Conservation (phyloP, 805 yeast genomes). For the Spathaspora hagerdaliae region DNA sequence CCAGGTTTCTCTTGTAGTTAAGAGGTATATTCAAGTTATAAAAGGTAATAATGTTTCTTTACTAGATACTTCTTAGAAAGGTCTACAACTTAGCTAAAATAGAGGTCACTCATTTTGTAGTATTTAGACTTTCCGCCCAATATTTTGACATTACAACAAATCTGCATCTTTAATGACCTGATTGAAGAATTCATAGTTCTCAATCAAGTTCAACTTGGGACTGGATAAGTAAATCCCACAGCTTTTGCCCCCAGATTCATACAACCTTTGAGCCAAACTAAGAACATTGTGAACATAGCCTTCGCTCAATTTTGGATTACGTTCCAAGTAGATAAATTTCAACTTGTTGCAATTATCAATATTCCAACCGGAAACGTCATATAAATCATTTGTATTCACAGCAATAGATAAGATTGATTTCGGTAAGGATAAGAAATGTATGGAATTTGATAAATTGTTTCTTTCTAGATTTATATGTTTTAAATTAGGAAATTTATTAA, state of each 20-base stretch:
- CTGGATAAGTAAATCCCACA: constrained; percentile 1
- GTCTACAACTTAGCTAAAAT: no score
- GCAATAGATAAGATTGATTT: background rate
- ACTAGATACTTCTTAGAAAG: no score
- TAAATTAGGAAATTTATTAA: background rate
- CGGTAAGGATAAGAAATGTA: background rate
- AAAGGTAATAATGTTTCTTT: no score
- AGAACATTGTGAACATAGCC: background rate
- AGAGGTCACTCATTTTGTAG: no score
- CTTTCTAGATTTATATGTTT: constrained; percentile 1
- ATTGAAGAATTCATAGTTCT: background rate
- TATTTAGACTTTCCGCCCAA: no score
- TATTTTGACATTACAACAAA: background rate
- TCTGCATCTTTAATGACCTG: constrained; percentile 2
- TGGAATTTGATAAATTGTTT: background rate
- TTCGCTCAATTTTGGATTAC: background rate
- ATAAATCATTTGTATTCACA: background rate
- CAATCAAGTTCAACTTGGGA: background rate
- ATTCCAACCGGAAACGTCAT: background rate
- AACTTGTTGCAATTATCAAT: background rate
- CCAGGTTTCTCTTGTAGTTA: no score
- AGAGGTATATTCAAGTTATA: no score
- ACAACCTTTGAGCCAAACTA: background rate
- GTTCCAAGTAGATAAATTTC: constrained; percentile 1
- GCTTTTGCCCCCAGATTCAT: background rate